Evolutionary conservation across 163 green algal genomes (phyloP).

Genomic region (Coccomyxa subellipsoidea): DNA sequence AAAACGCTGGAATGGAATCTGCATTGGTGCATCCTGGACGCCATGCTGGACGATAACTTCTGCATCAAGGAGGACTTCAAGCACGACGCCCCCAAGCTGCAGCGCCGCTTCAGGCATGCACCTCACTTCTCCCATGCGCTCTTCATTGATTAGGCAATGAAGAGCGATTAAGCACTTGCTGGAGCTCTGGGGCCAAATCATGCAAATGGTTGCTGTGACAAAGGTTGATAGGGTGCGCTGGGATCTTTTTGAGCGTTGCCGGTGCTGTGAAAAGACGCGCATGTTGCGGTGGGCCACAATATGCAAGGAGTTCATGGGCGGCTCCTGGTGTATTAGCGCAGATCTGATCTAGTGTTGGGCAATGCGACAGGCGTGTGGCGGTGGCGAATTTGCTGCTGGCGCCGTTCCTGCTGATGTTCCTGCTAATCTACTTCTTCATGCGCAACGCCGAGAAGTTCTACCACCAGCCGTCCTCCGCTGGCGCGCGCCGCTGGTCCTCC

Average conservation of each 20-base stretch:
- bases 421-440: slow-evolving; percentile 95
- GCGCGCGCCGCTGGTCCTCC: slow-evolving; percentile 67
- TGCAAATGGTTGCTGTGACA: no score
- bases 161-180: no score
- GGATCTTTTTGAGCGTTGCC: no score
- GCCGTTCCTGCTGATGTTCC: slow-evolving; percentile 89
- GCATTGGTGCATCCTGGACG: slow-evolving; percentile 81
- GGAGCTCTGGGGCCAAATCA: no score
- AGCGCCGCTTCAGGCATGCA: slow-evolving; percentile 36
- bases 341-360: no score
- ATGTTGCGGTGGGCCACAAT: no score
- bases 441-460: slow-evolving; percentile 93
- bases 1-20: slow-evolving; percentile 97
- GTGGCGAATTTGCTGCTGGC: slow-evolving; percentile 71
- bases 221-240: no score
- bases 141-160: no score
- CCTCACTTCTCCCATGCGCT: not conserved
- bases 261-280: no score
- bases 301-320: no score
- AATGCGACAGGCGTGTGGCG: slow-evolving; percentile 40
- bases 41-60: slow-evolving; percentile 88
- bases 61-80: slow-evolving; percentile 55
- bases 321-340: no score
- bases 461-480: slow-evolving; percentile 64
- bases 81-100: slow-evolving; percentile 36